Conservation (phyloP, 345 rosid genomes). For the Eucalyptus victrix region DNA sequence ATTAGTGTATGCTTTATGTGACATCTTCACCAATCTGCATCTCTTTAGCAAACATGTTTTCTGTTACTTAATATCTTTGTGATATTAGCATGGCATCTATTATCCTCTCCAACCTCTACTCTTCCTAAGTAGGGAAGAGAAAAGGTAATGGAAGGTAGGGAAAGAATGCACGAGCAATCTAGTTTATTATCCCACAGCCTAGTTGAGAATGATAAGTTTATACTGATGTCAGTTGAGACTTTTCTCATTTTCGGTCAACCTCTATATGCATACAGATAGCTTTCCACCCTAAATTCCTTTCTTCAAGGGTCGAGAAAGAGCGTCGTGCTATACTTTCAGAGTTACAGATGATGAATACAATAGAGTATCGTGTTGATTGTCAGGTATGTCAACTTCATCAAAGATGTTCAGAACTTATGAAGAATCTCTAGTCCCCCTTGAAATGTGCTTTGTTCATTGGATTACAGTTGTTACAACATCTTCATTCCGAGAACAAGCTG, state of each 20-base stretch:
- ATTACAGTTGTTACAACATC: slow-evolving; percentile 77
- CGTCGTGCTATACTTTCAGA: slow-evolving; percentile 99
- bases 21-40: background rate
- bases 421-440: background rate
- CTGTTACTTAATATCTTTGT: background rate
- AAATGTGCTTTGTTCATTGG: background rate
- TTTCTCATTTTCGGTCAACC: background rate
- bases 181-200: background rate
- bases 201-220: background rate
- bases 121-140: background rate
- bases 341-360: slow-evolving; percentile 99
- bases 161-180: background rate
- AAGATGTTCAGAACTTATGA: background rate
- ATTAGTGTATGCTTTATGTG: background rate
- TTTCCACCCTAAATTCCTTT: slow-evolving; percentile 88
- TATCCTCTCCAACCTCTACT: background rate
- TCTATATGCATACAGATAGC: slow-evolving; percentile 56
- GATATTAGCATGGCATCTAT: background rate
- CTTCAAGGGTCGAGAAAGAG: slow-evolving; percentile 96
- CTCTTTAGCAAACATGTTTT: background rate
- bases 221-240: background rate
- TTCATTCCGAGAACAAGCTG: slow-evolving; percentile 98
- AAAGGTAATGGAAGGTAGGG: background rate
- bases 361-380: slow-evolving; percentile 99
- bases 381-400: slow-evolving; percentile 38